Evolutionary conservation across 31 red algal genomes (phyloP).

Genomic region (Endocladia muricata): DNA sequence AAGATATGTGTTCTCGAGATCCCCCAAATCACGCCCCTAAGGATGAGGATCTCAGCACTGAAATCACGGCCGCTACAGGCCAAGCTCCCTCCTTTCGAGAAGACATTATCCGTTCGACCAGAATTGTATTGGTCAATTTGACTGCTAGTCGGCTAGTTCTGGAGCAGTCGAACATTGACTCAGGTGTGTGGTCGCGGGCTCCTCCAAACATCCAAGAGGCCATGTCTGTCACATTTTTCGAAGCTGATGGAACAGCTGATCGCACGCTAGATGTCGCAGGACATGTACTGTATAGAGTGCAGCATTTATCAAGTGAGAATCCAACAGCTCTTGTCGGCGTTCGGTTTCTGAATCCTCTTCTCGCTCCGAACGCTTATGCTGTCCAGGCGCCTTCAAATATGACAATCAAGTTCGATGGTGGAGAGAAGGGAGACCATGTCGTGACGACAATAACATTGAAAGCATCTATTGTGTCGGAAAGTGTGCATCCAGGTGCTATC

Average conservation of each 20-base stretch:
- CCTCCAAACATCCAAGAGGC: slow-evolving; percentile 13
- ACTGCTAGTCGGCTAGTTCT: slow-evolving; percentile 5
- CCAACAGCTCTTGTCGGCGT: slow-evolving; percentile 12
- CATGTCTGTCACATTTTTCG: slow-evolving; percentile 26
- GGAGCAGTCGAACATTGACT: slow-evolving; percentile 6
- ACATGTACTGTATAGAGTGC: background rate
- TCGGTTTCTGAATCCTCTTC: slow-evolving; percentile 71
- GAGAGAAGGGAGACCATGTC: slow-evolving; percentile 78
- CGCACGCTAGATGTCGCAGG: slow-evolving; percentile 49
- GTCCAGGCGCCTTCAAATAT: slow-evolving; percentile 16
- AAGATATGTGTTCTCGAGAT: background rate
- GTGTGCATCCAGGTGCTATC: background rate
- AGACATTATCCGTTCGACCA: slow-evolving; percentile 34
- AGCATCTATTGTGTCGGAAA: background rate
- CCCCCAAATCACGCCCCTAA: background rate
- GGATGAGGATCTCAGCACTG: background rate
- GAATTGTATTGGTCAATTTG: slow-evolving; percentile 47
- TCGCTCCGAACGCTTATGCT: slow-evolving; percentile 72
- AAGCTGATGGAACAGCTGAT: slow-evolving; percentile 52
- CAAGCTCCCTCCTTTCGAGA: background rate
- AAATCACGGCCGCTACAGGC: slow-evolving; percentile 7
- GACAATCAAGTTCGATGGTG: slow-evolving; percentile 31
- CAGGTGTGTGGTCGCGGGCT: slow-evolving; percentile 37
- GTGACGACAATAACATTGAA: slow-evolving; percentile 28
- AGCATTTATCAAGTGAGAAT: no score